These are phyloP conservation scores for Ramularia endophylla DNA, from an alignment of 2,329 filamentous ascomycete genomes.

Conservation along the genomic window DNA sequence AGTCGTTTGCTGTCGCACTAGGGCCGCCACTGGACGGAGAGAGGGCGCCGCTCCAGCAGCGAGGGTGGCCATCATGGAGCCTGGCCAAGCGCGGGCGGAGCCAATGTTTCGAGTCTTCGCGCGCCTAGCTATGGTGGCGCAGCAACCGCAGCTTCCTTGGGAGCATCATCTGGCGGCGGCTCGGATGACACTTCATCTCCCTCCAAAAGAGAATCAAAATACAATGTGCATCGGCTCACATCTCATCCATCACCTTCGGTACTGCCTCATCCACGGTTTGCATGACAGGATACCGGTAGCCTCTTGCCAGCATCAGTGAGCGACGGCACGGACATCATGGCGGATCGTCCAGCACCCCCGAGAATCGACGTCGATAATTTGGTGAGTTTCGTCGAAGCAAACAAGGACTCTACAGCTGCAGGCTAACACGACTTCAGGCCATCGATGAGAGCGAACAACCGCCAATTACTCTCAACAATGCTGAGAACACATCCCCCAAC, in stretches of 20 bases:
- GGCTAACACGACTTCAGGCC: conserved; percentile 2
- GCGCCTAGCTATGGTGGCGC: neutral
- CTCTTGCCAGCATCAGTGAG: neutral
- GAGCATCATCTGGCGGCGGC: conserved; percentile 1
- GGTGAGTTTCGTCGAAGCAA: neutral
- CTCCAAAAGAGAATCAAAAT: neutral
- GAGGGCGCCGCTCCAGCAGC: no score
- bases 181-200: neutral
- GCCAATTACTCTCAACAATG: conserved; percentile 9
- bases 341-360: conserved; percentile 11
- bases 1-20: no score
- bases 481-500: conserved; percentile 9
- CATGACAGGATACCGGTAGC: no score
- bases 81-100: no score
- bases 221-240: neutral
- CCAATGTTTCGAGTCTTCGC: no score
- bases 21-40: no score
- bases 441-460: conserved; percentile 12
- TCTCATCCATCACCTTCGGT: neutral
- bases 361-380: conserved; percentile 17
- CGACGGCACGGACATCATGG: conserved; percentile 8
- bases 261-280: no score
- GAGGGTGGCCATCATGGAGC: no score
- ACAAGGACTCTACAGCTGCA: neutral
- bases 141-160: neutral